A percentile compares a stretch with the other conserved stretches of the same genome.
Evolutionary conservation across 2,329 filamentous ascomycete genomes (phyloP).

Genomic region (Cryphonectria nitschkei): DNA sequence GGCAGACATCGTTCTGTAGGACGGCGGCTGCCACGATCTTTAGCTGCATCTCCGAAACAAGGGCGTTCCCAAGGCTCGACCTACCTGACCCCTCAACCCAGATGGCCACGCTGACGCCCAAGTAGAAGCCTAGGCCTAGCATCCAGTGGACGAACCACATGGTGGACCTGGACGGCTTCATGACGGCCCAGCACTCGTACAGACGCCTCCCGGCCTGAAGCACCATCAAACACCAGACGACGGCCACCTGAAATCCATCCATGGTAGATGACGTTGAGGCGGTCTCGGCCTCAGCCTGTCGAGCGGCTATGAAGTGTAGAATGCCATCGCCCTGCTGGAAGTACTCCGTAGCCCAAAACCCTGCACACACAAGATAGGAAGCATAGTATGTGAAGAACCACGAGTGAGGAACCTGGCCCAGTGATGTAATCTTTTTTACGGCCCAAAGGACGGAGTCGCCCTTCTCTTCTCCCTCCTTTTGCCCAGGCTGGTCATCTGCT

Average conservation of each 20-base stretch:
- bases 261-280: conserved; percentile 47
- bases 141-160: conserved; percentile 90
- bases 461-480: not conserved
- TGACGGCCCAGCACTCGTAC: conserved; percentile 71
- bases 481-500: not conserved
- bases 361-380: conserved; percentile 67
- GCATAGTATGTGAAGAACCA: conserved; percentile 93
- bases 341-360: conserved; percentile 75
- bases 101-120: conserved; percentile 71
- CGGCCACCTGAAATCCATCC: conserved; percentile 62
- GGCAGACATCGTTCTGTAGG: conserved; percentile 27
- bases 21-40: conserved; percentile 39
- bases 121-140: conserved; percentile 78
- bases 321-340: conserved; percentile 49
- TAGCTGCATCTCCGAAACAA: conserved; percentile 12
- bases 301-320: conserved; percentile 36
- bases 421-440: conserved; percentile 42
- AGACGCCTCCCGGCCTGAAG: conserved; percentile 76
- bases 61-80: conserved; percentile 34
- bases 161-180: conserved; percentile 68
- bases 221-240: conserved; percentile 74
- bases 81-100: conserved; percentile 83
- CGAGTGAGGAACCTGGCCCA: conserved; percentile 74
- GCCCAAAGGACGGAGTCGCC: conserved; percentile 33
- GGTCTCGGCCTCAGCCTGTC: conserved; percentile 33